Base-by-base conservation (phyloP, 495 filamentous ascomycete genomes). In the Penicillium roqueforti region DNA sequence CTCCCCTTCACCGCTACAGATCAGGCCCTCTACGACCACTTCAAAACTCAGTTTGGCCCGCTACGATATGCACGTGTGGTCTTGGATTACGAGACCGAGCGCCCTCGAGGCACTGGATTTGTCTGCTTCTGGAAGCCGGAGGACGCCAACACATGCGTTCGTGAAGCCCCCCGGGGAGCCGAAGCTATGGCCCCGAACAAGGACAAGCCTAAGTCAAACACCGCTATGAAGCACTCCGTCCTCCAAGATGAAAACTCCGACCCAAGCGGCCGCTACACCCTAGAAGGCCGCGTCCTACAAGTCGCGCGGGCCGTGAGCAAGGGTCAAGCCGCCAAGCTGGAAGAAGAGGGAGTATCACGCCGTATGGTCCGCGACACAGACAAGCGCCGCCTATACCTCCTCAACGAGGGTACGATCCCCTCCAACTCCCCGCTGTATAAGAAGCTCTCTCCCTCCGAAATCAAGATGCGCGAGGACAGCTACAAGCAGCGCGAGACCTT, bases 31-130 rank as follows among this genome's bases (percentile, higher is more conserved):
- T 84, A 88, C 57, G 80, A 86, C 26, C 91, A 96, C 61, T 99
- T 99, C 62, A 45, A 19, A 19, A 67, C 72, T 9, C 76, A 83
- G 57, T 99, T 99, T 58, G 93, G 93, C 37, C 76, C 78, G 1
- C 73, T 97, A 45, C 80, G 90, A 20, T 99, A 97, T 66, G 92
- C 91, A 19, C 79, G 95, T 34, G 82, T 95, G 23, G 95, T 99
- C 25, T 75, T 92, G 53, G 93, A 99, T 63, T 81, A 73, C 23
- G 82, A 84, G 22, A 96, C 89, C 3, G 89, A 89, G 56, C 83
- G 87, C 13, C 89, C 93, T 2, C 88, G 87, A 34, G 93, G 93
- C 25, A 97, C 93, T 4, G 93, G 88, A 3, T 99, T 99, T 63
- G 91, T 96, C 16, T 93, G 89, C 69, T 97, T 97, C 77, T 87